phyloP scores from a whole-genome alignment of 1,139 yeast genomes.

The Chernovozyma sophiae-reginae region DNA sequence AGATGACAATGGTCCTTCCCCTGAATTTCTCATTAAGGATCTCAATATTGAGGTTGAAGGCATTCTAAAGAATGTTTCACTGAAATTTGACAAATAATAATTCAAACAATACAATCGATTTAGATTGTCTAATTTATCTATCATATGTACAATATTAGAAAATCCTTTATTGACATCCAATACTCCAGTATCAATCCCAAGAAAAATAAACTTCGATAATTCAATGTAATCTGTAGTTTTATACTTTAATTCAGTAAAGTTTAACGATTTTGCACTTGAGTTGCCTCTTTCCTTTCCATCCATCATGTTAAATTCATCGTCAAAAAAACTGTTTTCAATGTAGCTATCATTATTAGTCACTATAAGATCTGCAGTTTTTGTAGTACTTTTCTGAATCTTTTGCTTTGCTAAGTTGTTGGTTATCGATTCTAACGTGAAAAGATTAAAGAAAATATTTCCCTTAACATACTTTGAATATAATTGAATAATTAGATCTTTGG shows the following conservation, averaged over 20 bases:
- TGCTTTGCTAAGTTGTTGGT: too few species aligned
- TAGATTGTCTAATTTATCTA: not conserved
- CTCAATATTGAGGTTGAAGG: not conserved
- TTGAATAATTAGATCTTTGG: too few species aligned
- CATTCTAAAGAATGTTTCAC: not conserved
- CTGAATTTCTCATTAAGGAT: constrained; percentile 22
- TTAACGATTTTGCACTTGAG: not conserved
- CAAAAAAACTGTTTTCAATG: too few species aligned
- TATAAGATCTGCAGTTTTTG: too few species aligned
- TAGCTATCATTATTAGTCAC: too few species aligned
- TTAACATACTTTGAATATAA: not conserved
- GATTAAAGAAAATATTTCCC: too few species aligned
- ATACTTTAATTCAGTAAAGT: not conserved
- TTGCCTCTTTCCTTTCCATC: not conserved
- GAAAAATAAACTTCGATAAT: not conserved
- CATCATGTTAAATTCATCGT: not conserved
- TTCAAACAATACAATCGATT: not conserved
- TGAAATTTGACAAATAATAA: not conserved
- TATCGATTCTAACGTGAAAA: too few species aligned
- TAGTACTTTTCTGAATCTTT: too few species aligned
- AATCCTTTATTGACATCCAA: not conserved
- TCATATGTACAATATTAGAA: not conserved
- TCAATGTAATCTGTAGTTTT: not conserved
- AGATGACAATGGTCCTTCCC: constrained; percentile 25
- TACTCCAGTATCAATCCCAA: not conserved